phyloP scores from a whole-genome alignment of 495 filamentous ascomycete species.

The Aspergillus sparsus region DNA sequence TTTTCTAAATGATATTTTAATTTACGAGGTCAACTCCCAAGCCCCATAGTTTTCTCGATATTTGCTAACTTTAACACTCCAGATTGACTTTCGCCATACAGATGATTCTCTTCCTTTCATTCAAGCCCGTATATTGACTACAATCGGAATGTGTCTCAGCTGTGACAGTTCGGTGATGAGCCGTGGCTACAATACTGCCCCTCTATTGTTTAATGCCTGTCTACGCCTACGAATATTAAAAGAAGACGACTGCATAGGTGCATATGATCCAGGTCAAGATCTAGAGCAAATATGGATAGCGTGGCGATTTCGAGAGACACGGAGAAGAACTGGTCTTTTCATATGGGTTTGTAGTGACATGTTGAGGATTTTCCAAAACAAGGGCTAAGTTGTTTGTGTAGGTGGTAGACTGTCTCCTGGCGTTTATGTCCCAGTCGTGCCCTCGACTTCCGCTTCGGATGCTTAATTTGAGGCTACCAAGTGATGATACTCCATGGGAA shows the following conservation, averaged over 20 bases:
- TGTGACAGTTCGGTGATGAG: background rate
- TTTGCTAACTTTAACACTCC: background rate
- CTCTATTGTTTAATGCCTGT: background rate
- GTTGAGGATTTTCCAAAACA: background rate
- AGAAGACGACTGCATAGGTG: background rate
- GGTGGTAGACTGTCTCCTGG: background rate
- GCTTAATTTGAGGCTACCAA: too few relatives aligned
- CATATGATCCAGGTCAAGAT: background rate
- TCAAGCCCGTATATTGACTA: background rate
- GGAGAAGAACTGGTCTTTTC: background rate
- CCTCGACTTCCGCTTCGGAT: too few relatives aligned
- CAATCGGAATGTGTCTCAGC: background rate
- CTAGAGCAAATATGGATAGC: background rate
- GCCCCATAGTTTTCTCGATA: background rate
- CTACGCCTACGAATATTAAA: background rate
- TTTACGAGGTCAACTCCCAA: background rate
- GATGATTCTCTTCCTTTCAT: background rate
- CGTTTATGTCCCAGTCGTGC: too few relatives aligned
- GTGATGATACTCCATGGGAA: too few relatives aligned
- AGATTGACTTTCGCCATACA: background rate
- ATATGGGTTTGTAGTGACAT: background rate
- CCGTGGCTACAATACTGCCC: background rate
- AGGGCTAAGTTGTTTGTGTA: background rate
- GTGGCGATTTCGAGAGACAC: background rate
- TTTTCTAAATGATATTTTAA: background rate